Base-by-base conservation (phyloP, 495 filamentous ascomycete genomes). In the Lophiostoma macrostomum region DNA sequence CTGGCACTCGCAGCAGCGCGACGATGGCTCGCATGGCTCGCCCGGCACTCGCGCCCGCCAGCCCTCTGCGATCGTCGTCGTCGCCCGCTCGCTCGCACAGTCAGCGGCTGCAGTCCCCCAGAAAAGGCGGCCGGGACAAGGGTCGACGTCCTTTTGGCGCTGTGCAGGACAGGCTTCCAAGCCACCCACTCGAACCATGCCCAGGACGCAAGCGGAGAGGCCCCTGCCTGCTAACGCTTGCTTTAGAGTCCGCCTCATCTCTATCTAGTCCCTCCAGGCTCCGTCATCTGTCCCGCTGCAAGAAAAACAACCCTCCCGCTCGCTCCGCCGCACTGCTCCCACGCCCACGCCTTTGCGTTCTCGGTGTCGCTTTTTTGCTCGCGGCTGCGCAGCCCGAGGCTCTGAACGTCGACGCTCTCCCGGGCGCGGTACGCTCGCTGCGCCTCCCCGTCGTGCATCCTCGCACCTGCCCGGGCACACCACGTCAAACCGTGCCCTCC, bases 401-500 rank as follows among this genome's bases (percentile, higher is more conserved):
- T 18, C 16, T 53, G 14, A 40, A 35, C 32, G 41, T 42, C 43
- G 43, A 56, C 44, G 24, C 19, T 22, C 18, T 22, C 49, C 7
- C 50, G 24, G 37, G 38, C 29, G 27, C 31, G 20, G 52, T 10
- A 25, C 12, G 36, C 46, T 18, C 8, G 38, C 54, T 58, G 54
- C 54, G 54, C 54, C 46, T 30, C 46, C 46, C 14, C 8, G 38
- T 47, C 51, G 54, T 47, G 54, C 54, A 38, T 30, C 46, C 22
- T 28, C 12, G 23, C 25, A 30, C 42, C n/a, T n/a, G 42, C 52
- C 22, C 34, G 31, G 10, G 13, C 20, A n/a, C 31, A 46, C 37
- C 14, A 24, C 36, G 3, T 10, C 49, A 2, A 19, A 27, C 32
- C 34, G 30, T 32, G 51, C 41, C 42, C 51, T 18, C 25, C 20